Percentiles rank a stretch among this genome's conserved stretches.
These are phyloP conservation scores for Euptelea pleiosperma DNA, from an alignment of 164 flowering plant genomes.

Conservation along the genomic window DNA sequence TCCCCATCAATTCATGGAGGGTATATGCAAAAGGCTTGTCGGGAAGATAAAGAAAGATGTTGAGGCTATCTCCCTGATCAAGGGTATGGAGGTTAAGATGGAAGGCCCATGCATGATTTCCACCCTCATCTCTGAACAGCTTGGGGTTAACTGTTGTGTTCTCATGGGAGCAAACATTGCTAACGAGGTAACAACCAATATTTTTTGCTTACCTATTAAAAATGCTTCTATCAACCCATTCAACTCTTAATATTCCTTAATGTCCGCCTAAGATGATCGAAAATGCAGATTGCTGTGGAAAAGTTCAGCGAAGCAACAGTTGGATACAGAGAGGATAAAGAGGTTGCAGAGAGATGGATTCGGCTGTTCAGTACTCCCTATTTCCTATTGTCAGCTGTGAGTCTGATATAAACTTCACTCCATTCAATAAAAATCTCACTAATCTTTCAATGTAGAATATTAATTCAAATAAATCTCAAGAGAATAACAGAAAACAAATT, in stretches of 20 bases:
- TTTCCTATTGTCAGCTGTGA: constrained; percentile 79
- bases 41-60: constrained; percentile 65
- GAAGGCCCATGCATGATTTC: constrained; percentile 97
- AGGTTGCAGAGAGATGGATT: constrained; percentile 82
- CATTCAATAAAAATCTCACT: background rate
- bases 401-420: constrained; percentile 21
- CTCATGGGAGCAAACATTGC: constrained; percentile 98
- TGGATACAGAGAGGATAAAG: constrained; percentile 66
- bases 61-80: constrained; percentile 80
- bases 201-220: too few relatives aligned
- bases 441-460: background rate
- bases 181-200: constrained; percentile 57
- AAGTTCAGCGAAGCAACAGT: constrained; percentile 96
- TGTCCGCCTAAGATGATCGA: constrained; percentile 10
- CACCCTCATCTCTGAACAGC: constrained; percentile 55
- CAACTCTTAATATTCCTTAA: too few relatives aligned
- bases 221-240: too few relatives aligned
- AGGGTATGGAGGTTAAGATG: constrained; percentile 94
- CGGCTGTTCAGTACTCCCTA: constrained; percentile 72
- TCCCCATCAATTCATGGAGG: constrained; percentile 96
- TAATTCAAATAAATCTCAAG: too few relatives aligned
- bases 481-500: background rate
- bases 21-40: constrained; percentile 66
- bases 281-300: constrained; percentile 79
- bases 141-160: constrained; percentile 84